These are phyloP conservation scores for Monosiga brevicollis DNA, from an alignment of 78 protist species.

Conservation along the genomic window DNA sequence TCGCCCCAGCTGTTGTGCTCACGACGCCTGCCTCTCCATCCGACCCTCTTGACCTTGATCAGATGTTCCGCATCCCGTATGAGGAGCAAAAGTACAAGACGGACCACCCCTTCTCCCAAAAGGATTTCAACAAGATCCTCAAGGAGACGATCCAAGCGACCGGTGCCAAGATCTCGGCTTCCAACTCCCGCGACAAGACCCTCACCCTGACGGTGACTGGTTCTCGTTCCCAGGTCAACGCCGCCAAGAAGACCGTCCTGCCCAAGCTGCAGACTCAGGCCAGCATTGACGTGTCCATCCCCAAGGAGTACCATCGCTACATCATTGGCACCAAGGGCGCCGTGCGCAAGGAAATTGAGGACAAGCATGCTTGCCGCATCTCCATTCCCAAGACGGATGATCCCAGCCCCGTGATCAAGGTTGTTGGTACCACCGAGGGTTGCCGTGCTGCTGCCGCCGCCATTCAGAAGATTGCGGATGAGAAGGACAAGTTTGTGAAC, in stretches of 20 bases:
- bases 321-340: slow-evolving; percentile 44
- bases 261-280: not conserved
- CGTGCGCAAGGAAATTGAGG: slow-evolving; percentile 23
- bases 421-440: not conserved
- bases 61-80: no score
- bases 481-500: not conserved
- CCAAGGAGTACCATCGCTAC: slow-evolving; percentile 39
- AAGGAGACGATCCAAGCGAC: no score
- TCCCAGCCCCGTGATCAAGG: not conserved
- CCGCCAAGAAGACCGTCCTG: not conserved
- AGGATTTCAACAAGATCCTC: no score
- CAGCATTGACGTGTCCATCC: not conserved
- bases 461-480: not conserved
- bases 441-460: not conserved
- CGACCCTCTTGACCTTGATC: no score
- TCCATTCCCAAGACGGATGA: slow-evolving; percentile 30
- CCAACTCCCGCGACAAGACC: no score
- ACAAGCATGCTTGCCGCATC: slow-evolving; percentile 20
- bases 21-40: no score
- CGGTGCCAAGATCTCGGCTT: no score
- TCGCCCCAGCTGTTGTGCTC: no score
- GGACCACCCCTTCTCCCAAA: no score
- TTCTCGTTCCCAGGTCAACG: no score
- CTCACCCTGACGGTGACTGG: no score
- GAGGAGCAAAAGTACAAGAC: no score